Conservation (phyloP, 192 early-diverging fungal genomes). For the Coemansia sp. region DNA sequence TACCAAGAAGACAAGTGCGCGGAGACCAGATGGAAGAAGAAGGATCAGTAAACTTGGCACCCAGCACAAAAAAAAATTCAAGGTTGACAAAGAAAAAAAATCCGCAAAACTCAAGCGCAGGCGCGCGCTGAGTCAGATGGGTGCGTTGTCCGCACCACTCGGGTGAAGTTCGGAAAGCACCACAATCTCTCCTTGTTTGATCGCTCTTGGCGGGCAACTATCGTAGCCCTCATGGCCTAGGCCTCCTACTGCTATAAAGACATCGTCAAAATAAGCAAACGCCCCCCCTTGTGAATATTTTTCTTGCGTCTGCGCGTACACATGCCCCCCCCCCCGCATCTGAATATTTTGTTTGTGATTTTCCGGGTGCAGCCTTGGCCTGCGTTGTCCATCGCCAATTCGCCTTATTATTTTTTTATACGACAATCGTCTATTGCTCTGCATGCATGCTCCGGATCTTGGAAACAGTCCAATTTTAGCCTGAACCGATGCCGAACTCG, state of each 20-base stretch:
- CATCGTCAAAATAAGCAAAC: too few species aligned
- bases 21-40: background rate
- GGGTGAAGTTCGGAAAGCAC: background rate
- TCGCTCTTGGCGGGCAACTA: background rate
- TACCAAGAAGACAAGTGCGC: slow-evolving; percentile 8
- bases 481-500: background rate
- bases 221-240: background rate
- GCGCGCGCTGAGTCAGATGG: background rate
- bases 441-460: background rate
- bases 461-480: background rate
- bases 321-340: background rate
- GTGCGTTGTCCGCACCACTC: background rate
- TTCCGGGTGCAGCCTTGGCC: background rate
- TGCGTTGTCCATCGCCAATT: background rate
- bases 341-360: background rate
- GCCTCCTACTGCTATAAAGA: background rate
- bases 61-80: background rate
- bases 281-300: background rate
- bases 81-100: background rate
- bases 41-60: slow-evolving; percentile 1
- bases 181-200: background rate
- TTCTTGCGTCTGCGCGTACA: background rate
- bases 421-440: slow-evolving; percentile 1
- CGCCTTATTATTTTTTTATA: background rate
- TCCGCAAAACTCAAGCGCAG: background rate